Conservation (phyloP, 1,284 basidiomycete genomes). For the Sporisorium graminicola region DNA sequence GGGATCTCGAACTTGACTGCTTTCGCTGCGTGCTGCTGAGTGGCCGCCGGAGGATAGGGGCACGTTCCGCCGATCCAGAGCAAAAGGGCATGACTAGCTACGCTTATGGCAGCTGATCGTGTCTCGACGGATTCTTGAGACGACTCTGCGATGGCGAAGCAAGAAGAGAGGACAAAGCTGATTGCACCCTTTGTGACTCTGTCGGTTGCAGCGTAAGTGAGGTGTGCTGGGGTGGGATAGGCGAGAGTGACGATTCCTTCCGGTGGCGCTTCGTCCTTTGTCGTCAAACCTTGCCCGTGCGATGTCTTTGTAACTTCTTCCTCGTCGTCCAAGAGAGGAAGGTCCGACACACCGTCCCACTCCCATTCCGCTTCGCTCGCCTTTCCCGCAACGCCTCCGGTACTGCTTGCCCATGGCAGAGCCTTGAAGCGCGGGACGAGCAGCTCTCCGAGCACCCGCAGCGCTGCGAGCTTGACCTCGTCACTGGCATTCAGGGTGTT, state of each 20-base stretch:
- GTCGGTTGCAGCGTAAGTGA: constrained; percentile 18
- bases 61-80: constrained; percentile 44
- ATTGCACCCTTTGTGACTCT: constrained; percentile 39
- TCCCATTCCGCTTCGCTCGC: constrained; percentile 51
- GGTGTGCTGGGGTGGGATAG: constrained; percentile 24
- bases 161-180: constrained; percentile 38
- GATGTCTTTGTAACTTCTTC: background rate
- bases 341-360: constrained; percentile 66
- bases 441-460: constrained; percentile 43
- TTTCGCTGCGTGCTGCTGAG: background rate
- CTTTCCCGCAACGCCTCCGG: background rate
- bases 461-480: constrained; percentile 45
- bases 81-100: constrained; percentile 22
- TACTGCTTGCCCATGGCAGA: too few species aligned
- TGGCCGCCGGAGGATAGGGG: background rate
- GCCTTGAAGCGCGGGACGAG: constrained; percentile 44
- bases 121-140: constrained; percentile 8
- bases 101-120: constrained; percentile 7
- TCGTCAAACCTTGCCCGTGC: background rate
- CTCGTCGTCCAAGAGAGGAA: constrained; percentile 54
- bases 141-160: constrained; percentile 30
- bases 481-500: constrained; percentile 1
- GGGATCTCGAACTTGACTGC: background rate
- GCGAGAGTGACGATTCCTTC: background rate
- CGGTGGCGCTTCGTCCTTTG: background rate